Evolutionary conservation across 2,329 filamentous ascomycete genomes (phyloP), one percentile per base, ranked within the genome.

Genomic region (Gnomoniopsis sp.): DNA sequence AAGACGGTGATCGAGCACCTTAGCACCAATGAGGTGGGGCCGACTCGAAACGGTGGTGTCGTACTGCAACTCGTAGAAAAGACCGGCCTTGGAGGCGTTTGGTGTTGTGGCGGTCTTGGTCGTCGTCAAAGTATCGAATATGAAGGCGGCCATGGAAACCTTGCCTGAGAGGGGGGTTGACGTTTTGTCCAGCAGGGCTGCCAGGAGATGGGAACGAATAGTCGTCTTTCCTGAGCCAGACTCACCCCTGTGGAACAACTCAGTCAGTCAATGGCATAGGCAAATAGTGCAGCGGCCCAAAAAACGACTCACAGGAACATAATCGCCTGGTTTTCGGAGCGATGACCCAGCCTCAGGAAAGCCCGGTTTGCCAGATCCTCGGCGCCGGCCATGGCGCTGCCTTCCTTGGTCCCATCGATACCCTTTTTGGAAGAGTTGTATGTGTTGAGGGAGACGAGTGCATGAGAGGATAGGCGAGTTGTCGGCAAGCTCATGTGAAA

Each of bases 151-250:
- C 52, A 96, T 88, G 2, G 93, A 97, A 21, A 97, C 82, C 74
- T 97, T 99, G 65, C 88, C 91, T 1, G 93, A 98, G 3, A 99
- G 79, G 0, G 95, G 95, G 14, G 95, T 98, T 0, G 91, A 92
- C 2, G 93, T 95, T 72, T 93, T 96, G 68, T 88, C 88, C 33
- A 99, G 84, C 55, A 99, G 82, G 1, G 93, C 86, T 23, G 92
- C 89, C 49, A 99, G 79, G 56, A 97, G 79, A 72, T 98, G 95
- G 47, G 91, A 90, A 62, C 95, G 88, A 68, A 98, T 81, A 0
- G 95, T 99, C 0, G 95, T 97, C 78, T 99, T 99, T 67, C 95
- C 95, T 34, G 95, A 88, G 49, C 95, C 95, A 58, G 92, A 96
- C 82, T 99, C 95, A 74, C 95, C 95, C 65, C 93, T 97, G 65